Base-by-base conservation (phyloP, 441 rosid genomes). In the Euphorbia schlechtendalii region DNA sequence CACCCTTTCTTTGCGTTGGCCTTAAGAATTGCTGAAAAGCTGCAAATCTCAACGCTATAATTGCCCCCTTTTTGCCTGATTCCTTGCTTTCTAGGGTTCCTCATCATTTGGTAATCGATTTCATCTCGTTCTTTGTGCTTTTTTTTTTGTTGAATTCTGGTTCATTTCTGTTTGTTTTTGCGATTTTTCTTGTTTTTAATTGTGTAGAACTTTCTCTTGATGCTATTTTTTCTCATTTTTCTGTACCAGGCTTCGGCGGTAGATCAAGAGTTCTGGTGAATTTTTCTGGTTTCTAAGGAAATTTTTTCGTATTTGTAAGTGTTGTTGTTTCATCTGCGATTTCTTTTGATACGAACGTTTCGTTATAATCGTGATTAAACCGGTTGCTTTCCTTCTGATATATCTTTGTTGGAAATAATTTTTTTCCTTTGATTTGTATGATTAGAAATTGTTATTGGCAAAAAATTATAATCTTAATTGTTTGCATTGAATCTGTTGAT, bases 261-360 rank as follows among this genome's bases (percentile, higher is more conserved):
- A 57, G 22, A 56, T 48, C 38, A 4, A 0, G 25, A 13, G 46
- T 17, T 45, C 49, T 56, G 38, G 63, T n/a, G 64, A 24, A 59
- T 48, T 11, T 57, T 13, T 21, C 57, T 30, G 63, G 46, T 17
- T 48, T 51, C 55, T 2, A 38, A 32, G 46, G 21, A 51, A 30
- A 21, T 41, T 17, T 1, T 59, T 32, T 32, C 59, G 58, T 59
- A 59, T 59, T 49, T 67, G 70, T 67, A 59, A 67, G 64, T 45
- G 0, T 10, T 24, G 3, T 17, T 24, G 15, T 51, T 51, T n/a
- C 56, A 1, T 51, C 2, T 59, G 24, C 10, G 20, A 25, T 21
- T 0, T 5, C 17, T n/a, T n/a, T n/a, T n/a, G n/a, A n/a, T n/a
- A n/a, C n/a, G n/a, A n/a, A n/a, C n/a, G n/a, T n/a, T n/a, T n/a